These are phyloP conservation scores for Vitis hybrid DNA, from an alignment of 177 flowering plant genomes.

Conservation along the genomic window DNA sequence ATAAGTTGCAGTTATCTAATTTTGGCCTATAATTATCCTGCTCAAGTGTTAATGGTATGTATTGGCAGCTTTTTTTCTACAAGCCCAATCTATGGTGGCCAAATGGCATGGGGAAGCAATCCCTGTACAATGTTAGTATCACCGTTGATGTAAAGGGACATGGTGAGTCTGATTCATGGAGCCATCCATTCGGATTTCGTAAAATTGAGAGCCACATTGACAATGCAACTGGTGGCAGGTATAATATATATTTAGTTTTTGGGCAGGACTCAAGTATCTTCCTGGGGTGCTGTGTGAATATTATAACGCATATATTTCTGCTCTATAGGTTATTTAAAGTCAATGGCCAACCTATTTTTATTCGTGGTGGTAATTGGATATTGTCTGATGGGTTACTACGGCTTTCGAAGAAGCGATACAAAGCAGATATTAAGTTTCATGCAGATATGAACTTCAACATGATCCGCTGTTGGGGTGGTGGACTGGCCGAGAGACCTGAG, in stretches of 20 bases:
- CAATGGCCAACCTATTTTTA: constrained; percentile 87
- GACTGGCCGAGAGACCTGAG: constrained; percentile 95
- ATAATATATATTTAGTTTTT: constrained; percentile 6
- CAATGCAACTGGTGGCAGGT: constrained; percentile 94
- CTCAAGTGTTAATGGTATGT: constrained; percentile 12
- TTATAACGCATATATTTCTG: constrained; percentile 5
- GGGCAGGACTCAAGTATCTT: background rate
- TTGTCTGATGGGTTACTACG: constrained; percentile 91
- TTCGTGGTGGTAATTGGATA: constrained; percentile 99
- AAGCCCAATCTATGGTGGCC: constrained; percentile 99
- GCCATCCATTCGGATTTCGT: constrained; percentile 84
- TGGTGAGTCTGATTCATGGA: constrained; percentile 92
- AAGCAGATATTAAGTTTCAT: constrained; percentile 93
- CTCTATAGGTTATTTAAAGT: constrained; percentile 81
- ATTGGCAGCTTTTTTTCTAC: constrained; percentile 87
- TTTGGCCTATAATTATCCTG: background rate
- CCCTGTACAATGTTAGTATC: constrained; percentile 71
- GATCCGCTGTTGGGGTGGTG: constrained; percentile 99
- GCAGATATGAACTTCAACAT: constrained; percentile 98
- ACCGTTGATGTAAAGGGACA: constrained; percentile 72
- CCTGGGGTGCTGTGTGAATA: background rate
- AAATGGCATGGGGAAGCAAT: constrained; percentile 97
- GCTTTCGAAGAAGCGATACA: constrained; percentile 75
- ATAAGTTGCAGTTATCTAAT: constrained; percentile 1
- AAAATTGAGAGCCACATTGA: constrained; percentile 86